Conservation (phyloP, 2,329 filamentous ascomycete species). For the Neocucurbitaria cava region DNA sequence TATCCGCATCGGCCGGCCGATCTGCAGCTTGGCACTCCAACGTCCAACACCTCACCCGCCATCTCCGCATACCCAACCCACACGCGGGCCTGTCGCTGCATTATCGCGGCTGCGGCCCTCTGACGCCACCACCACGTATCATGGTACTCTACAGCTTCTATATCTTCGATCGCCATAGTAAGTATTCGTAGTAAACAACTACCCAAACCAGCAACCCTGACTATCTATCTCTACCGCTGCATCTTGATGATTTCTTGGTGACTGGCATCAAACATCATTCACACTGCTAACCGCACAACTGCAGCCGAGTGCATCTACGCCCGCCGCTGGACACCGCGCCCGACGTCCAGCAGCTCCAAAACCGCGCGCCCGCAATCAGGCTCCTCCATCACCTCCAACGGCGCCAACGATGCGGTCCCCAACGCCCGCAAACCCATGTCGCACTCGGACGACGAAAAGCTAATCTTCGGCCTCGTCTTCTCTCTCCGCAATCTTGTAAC, state of each 20-base stretch:
- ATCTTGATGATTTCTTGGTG: too few relatives aligned
- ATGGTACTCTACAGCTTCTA: constrained; percentile 99
- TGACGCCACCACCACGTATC: constrained; percentile 12
- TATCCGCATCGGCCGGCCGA: constrained; percentile 1
- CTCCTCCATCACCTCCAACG: constrained; percentile 55
- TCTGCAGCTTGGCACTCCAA: constrained; percentile 6
- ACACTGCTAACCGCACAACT: constrained; percentile 23
- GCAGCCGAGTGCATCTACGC: constrained; percentile 97
- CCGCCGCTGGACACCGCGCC: constrained; percentile 75
- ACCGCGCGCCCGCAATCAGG: constrained; percentile 58
- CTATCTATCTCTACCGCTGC: background rate
- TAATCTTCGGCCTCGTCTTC: constrained; percentile 97
- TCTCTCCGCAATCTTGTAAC: constrained; percentile 95
- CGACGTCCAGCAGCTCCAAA: constrained; percentile 55
- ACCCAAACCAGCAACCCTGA: background rate
- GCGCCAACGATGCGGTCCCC: constrained; percentile 33
- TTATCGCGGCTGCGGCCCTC: background rate
- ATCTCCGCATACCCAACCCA: background rate
- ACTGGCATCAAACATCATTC: constrained; percentile 1
- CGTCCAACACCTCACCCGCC: constrained; percentile 3
- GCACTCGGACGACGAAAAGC: constrained; percentile 86
- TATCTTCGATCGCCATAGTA: constrained; percentile 99
- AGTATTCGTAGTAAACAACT: constrained; percentile 33
- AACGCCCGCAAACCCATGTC: constrained; percentile 53
- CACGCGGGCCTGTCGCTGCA: background rate